Conservation (phyloP, 352 stramenopile genomes). For the Peronosclerospora sorghi region DNA sequence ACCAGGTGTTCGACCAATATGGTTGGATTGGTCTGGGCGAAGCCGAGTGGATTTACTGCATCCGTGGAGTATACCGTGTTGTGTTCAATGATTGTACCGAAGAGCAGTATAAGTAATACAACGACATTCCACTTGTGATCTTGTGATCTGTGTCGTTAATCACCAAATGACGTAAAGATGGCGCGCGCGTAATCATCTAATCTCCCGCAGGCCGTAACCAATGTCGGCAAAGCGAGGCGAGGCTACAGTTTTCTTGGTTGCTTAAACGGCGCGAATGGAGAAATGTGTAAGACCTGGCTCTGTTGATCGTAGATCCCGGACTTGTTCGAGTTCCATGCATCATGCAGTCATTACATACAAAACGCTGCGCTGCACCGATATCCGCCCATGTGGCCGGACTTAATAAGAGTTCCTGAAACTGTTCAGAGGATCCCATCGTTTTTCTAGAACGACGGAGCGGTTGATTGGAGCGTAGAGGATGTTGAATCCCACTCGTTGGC, state of each 20-base stretch:
- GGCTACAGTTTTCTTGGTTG: background rate
- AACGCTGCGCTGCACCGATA: slow-evolving; percentile 5
- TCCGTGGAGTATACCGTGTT: too few relatives aligned
- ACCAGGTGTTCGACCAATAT: too few relatives aligned
- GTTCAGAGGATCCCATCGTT: too few relatives aligned
- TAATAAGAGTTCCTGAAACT: background rate
- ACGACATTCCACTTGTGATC: too few relatives aligned
- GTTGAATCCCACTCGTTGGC: slow-evolving; percentile 1
- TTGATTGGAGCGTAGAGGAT: slow-evolving; percentile 5
- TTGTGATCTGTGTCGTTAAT: too few relatives aligned
- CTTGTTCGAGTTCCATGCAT: background rate
- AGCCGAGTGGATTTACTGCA: too few relatives aligned
- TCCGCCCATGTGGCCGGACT: background rate
- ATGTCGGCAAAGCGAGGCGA: background rate
- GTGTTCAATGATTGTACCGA: too few relatives aligned
- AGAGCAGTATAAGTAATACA: too few relatives aligned
- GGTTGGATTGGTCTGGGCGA: too few relatives aligned
- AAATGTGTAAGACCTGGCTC: background rate
- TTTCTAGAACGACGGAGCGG: background rate
- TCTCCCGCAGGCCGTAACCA: background rate
- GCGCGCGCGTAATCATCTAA: too few relatives aligned
- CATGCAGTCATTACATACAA: slow-evolving; percentile 7
- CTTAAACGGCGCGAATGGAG: slow-evolving; percentile 1
- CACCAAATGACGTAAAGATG: too few relatives aligned
- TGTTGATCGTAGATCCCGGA: background rate